Evolutionary conservation across 2,329 filamentous ascomycete genomes (phyloP).

Genomic region (Penicillium brevicompactum): DNA sequence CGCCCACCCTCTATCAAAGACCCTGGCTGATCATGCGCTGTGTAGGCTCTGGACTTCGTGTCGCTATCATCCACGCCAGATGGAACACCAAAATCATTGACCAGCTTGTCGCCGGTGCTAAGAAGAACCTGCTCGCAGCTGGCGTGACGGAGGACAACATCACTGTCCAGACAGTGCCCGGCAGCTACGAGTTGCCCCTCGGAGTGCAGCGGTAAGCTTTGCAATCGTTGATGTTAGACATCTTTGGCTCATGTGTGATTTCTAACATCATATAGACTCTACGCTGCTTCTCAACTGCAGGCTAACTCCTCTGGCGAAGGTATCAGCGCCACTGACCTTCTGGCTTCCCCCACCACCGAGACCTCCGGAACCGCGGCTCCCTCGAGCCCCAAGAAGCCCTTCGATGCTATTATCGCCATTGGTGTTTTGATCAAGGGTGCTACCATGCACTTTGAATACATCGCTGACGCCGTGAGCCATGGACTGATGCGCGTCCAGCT

Average conservation of each 20-base stretch:
- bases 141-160: conserved; percentile 90
- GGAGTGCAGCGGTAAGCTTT: conserved; percentile 74
- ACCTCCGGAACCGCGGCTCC: conserved; percentile 53
- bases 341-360: conserved; percentile 67
- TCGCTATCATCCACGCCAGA: conserved; percentile 93
- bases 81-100: conserved; percentile 93
- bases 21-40: conserved; percentile 14
- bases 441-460: conserved; percentile 99
- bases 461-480: conserved; percentile 85
- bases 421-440: conserved; percentile 97
- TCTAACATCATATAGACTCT: conserved; percentile 61
- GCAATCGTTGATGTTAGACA: background rate
- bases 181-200: conserved; percentile 91
- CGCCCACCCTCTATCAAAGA: background rate
- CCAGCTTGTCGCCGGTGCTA: conserved; percentile 77
- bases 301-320: conserved; percentile 53
- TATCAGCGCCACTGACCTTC: conserved; percentile 56
- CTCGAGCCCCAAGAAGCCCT: conserved; percentile 56
- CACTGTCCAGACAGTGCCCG: conserved; percentile 83
- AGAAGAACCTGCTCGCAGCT: conserved; percentile 72
- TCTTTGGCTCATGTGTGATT: background rate
- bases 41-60: conserved; percentile 71
- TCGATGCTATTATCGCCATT: conserved; percentile 93
- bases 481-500: conserved; percentile 94
- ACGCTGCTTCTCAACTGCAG: conserved; percentile 84